phyloP scores from a whole-genome alignment of 2,329 filamentous ascomycete genomes.

The Chaetomium globosum region DNA sequence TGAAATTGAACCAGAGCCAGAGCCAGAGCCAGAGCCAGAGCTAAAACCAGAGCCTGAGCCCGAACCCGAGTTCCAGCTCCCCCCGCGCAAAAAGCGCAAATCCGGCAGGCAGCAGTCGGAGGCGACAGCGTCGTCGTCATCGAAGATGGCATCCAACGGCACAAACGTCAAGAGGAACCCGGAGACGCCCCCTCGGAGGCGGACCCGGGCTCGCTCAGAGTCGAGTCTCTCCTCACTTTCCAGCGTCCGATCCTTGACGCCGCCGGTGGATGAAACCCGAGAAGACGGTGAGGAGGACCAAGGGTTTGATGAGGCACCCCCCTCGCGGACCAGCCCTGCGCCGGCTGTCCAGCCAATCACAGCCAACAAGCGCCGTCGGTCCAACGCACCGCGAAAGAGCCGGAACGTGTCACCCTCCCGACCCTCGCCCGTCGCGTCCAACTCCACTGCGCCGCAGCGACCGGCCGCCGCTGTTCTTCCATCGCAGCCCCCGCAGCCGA shows the following conservation, averaged over 20 bases:
- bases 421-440: conserved; percentile 30
- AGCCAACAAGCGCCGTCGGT: conserved; percentile 35
- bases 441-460: conserved; percentile 28
- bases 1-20: conserved; percentile 22
- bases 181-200: conserved; percentile 35
- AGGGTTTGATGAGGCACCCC: conserved; percentile 31
- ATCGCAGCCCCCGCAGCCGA: conserved; percentile 8
- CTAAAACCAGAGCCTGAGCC: conserved; percentile 9
- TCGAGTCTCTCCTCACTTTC: conserved; percentile 44
- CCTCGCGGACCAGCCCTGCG: conserved; percentile 35
- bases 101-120: conserved; percentile 30
- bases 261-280: conserved; percentile 34
- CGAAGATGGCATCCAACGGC: conserved; percentile 29
- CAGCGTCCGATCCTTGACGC: conserved; percentile 40
- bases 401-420: conserved; percentile 38
- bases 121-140: conserved; percentile 21
- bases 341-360: conserved; percentile 39
- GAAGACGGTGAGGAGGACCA: conserved; percentile 29
- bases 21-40: conserved; percentile 8
- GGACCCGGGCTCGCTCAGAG: conserved; percentile 36
- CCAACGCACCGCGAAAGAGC: conserved; percentile 40
- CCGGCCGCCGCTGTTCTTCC: conserved; percentile 22
- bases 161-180: conserved; percentile 33
- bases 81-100: conserved; percentile 36
- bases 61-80: conserved; percentile 25